Base-by-base conservation (phyloP, 148 eudicot species). In the Persicaria maculosa region DNA sequence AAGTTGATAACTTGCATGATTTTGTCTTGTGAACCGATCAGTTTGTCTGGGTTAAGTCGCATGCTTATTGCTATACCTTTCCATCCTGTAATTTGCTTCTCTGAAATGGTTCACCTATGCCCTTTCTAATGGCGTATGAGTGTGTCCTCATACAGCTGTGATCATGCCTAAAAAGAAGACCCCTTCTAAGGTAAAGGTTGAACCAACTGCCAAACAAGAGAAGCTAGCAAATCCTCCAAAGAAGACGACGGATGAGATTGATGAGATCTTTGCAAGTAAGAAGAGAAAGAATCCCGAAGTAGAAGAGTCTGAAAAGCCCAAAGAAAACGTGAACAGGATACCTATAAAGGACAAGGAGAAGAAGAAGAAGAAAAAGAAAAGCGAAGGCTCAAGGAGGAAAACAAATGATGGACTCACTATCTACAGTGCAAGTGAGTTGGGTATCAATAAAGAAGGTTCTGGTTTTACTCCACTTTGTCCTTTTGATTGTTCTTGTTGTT, bases 401-500 rank as follows among this genome's bases (percentile, higher is more conserved):
- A 65, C 70, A 65, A 65, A 65, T 43, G 70, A 65, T 9, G 70
- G 70, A 4, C 19, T 65, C 43, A 15, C 40, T 36, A 65, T 65
- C 46, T 65, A 36, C 14, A 14, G 45, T 6, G 45, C n/a, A 12
- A 46, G 14, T 40, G 70, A 65, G 4, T 43, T 65, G 9, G 70
- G 70, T 65, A 65, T 65, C 19, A 65, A 65, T 40, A 65, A 65
- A 65, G 44, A n/a, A 65, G 70, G 70, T 65, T 65, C 70, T 43
- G 70, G 70, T 40, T 65, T 65, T 40, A 65, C 70, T 40, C 17
- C 45, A 36, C 70, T 65, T 65, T 65, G 70, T 16, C 70, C 70
- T 65, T 65, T 65, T 43, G 70, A 65, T 65, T 65, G 70, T 65
- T 65, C 70, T 40, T 65, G 70, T 43, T 65, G 70, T 46, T 65